Percentiles rank a stretch among this genome's conserved stretches.
Evolutionary conservation across 495 filamentous ascomycete species (phyloP).

Genomic region (Penicillium paxilli): DNA sequence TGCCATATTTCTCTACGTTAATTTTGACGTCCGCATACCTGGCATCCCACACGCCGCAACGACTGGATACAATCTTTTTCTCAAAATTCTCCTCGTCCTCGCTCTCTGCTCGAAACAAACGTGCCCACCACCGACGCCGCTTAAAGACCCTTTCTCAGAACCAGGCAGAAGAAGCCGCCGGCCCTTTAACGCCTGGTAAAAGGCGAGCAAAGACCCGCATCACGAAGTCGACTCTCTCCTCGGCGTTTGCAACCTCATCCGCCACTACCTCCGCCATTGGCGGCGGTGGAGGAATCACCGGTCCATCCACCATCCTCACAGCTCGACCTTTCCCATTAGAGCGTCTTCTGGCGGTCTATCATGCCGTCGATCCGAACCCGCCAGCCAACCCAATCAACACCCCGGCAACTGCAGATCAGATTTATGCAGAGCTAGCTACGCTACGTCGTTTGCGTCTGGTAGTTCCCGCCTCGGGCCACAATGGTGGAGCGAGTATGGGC

Average conservation of each 20-base stretch:
- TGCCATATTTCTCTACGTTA: conserved; percentile 80
- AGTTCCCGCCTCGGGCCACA: conserved; percentile 55
- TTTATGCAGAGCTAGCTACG: conserved; percentile 75
- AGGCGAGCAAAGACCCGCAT: conserved; percentile 44
- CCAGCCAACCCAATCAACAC: conserved; percentile 50
- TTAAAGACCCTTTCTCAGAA: conserved; percentile 46
- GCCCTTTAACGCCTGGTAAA: conserved; percentile 30
- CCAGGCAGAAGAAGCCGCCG: conserved; percentile 39
- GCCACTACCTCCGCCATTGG: conserved; percentile 39
- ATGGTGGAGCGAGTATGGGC: conserved; percentile 28
- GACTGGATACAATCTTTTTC: conserved; percentile 79
- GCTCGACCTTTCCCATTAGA: conserved; percentile 82
- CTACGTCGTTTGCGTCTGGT: conserved; percentile 76
- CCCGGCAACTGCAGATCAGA: conserved; percentile 55
- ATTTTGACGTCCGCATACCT: conserved; percentile 88
- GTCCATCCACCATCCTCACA: conserved; percentile 70
- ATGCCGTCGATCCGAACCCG: conserved; percentile 70
- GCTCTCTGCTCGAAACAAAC: conserved; percentile 48
- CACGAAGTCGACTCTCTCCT: conserved; percentile 49
- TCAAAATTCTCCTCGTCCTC: conserved; percentile 69
- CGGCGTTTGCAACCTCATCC: conserved; percentile 40
- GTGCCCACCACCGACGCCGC: conserved; percentile 57
- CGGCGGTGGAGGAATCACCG: conserved; percentile 49
- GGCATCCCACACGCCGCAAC: conserved; percentile 81
- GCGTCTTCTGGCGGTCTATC: conserved; percentile 83